Evolutionary conservation across 2,329 filamentous ascomycete genomes (phyloP), one percentile per base, ranked within the genome.

Genomic region (Aureobasidium namibiae): DNA sequence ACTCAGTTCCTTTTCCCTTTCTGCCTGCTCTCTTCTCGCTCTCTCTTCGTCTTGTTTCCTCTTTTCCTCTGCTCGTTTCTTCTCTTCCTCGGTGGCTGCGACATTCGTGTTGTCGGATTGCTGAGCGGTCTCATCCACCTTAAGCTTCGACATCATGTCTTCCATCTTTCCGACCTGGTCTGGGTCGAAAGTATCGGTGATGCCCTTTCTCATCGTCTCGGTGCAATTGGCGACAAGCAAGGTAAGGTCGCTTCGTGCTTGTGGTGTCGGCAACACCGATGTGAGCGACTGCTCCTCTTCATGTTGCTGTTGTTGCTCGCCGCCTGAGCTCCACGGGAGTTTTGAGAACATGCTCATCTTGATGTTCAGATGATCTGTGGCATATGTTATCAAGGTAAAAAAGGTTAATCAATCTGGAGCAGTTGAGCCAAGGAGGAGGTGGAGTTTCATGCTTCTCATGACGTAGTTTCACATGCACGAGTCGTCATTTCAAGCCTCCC

Each of bases 1-100:
- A 18, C 74, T 76, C 10, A 83, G 69, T 61, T 82, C 80, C 63
- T 78, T 78, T 66, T 76, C 73, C 44, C 78, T 67, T 49, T 72
- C 65, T 31, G 66, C 68, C 11, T 73, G 67, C 59, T 73, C 67
- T 41, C 70, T 70, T 23, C 65, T 58, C 4, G 66, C 65, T 34
- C 69, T 69, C 26, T 69, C 65, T 44, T 69, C 63, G 41, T 69
- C 70, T 21, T 57, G 56, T 45, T 68, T 66, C 46, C 65, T 38
- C 33, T 70, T 68, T 29, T 69, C 64, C 45, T 69, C 63, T 46
- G 69, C 70, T 18, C 58, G 56, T 44, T 68, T 67, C 52, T 66
- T 68, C 10, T 57, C 33, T 45, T 67, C 65, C n/a, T 16, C 49
- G 10, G 41, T 44, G 14, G 46, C 18, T 34, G 53, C 31, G 2